Evolutionary conservation across 176 grass and related monocot genomes (phyloP).

Genomic region (Aegilops umbellulata): DNA sequence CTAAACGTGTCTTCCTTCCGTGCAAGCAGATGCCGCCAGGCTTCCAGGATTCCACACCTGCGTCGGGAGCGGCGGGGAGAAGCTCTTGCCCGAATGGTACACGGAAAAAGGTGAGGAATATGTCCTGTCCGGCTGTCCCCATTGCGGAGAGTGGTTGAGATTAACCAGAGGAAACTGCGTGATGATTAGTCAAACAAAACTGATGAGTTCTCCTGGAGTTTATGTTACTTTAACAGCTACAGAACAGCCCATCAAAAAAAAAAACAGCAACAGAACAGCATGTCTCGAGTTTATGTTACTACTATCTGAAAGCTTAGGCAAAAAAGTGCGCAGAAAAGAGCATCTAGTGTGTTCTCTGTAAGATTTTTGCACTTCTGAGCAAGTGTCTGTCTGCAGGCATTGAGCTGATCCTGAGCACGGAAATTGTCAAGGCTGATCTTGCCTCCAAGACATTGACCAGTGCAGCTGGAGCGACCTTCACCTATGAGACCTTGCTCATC

Average conservation of each 20-base stretch:
- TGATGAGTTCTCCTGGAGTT: no score
- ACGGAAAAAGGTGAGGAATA: constrained; percentile 57
- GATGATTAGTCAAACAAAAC: no score
- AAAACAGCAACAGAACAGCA: background rate
- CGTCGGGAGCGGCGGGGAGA: constrained; percentile 82
- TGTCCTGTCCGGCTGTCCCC: no score
- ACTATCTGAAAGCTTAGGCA: background rate
- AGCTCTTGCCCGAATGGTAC: constrained; percentile 86
- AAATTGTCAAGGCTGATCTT: constrained; percentile 89
- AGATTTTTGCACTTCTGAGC: background rate
- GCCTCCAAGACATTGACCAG: constrained; percentile 66
- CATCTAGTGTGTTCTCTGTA: background rate
- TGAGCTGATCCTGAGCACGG: constrained; percentile 77
- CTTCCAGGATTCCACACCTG: constrained; percentile 87
- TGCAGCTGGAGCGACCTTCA: constrained; percentile 52
- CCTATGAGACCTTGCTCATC: constrained; percentile 76
- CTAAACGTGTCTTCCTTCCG: background rate
- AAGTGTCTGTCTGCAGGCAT: constrained; percentile 47
- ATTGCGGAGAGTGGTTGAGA: no score
- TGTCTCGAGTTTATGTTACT: background rate
- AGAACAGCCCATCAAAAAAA: no score
- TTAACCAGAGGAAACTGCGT: no score
- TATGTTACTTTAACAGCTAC: background rate
- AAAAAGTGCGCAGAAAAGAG: background rate
- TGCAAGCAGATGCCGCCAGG: constrained; percentile 65